Conservation (phyloP, 176 grass and related monocot species). For the Coix lacrymajobi region DNA sequence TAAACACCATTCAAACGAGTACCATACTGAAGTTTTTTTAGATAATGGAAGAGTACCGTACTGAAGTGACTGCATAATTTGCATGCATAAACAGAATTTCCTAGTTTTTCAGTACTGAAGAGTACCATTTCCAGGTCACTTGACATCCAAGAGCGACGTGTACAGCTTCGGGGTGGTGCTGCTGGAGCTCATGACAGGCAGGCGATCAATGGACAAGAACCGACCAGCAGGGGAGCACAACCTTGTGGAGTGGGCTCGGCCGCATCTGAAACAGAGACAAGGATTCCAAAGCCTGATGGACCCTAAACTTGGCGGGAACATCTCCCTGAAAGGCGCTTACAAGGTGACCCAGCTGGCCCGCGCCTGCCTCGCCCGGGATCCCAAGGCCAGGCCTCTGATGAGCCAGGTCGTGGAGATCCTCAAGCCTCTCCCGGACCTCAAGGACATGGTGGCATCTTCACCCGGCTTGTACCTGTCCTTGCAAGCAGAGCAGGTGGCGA, state of each 20-base stretch:
- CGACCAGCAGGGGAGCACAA: conserved; percentile 56
- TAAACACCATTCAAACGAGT: neutral
- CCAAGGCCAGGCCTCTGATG: conserved; percentile 53
- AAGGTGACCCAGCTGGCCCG: conserved; percentile 35
- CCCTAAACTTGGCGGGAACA: conserved; percentile 25
- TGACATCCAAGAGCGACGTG: conserved; percentile 58
- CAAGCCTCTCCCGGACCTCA: conserved; percentile 51
- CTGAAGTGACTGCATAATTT: neutral
- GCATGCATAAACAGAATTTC: neutral
- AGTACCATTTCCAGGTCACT: conserved; percentile 30
- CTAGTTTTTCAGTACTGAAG: neutral
- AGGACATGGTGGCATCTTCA: conserved; percentile 55
- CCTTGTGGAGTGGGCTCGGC: conserved; percentile 52
- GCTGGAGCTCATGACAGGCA: conserved; percentile 49
- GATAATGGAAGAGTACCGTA: neutral
- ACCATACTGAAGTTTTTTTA: neutral
- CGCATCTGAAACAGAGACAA: conserved; percentile 17
- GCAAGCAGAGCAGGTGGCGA: conserved; percentile 39
- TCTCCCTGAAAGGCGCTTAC: conserved; percentile 40
- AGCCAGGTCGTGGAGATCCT: conserved; percentile 64
- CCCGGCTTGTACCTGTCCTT: conserved; percentile 42
- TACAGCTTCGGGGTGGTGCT: conserved; percentile 61
- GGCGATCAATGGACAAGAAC: conserved; percentile 46
- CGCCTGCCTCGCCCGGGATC: conserved; percentile 29
- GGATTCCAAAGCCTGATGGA: conserved; percentile 39